phyloP scores from a whole-genome alignment of 2,329 filamentous ascomycete species.

The Fusarium armeniacum region DNA sequence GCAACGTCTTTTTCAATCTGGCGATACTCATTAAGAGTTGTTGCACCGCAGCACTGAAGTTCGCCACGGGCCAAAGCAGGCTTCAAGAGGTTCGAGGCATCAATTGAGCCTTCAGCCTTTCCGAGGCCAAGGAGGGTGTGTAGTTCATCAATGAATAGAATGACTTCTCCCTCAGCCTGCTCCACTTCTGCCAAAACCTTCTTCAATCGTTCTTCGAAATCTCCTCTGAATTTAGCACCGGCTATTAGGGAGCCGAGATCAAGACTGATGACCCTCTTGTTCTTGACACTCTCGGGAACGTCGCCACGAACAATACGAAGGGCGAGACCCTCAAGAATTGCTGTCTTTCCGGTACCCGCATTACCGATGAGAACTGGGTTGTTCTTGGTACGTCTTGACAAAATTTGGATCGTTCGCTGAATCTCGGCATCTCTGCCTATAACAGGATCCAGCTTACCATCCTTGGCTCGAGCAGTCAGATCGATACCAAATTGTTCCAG shows the following conservation, averaged over 20 bases:
- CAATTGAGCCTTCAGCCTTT: conserved; percentile 95
- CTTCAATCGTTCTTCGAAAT: conserved; percentile 96
- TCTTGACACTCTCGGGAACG: conserved; percentile 95
- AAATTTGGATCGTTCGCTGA: conserved; percentile 91
- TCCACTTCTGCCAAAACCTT: conserved; percentile 92
- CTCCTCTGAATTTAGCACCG: conserved; percentile 93
- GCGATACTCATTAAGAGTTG: conserved; percentile 92
- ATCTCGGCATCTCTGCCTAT: conserved; percentile 95
- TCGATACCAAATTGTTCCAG: conserved; percentile 93
- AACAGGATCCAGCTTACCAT: conserved; percentile 94
- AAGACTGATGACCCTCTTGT: conserved; percentile 88
- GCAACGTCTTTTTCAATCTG: conserved; percentile 97
- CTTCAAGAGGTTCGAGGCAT: conserved; percentile 95
- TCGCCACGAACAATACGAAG: conserved; percentile 91
- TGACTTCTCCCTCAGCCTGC: conserved; percentile 88
- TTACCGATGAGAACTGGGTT: conserved; percentile 95
- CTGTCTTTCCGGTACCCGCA: conserved; percentile 93
- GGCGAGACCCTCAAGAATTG: conserved; percentile 90
- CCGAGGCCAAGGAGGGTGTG: conserved; percentile 92
- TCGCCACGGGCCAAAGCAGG: conserved; percentile 93
- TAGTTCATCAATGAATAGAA: conserved; percentile 95
- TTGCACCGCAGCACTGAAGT: conserved; percentile 94
- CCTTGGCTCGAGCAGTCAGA: conserved; percentile 84
- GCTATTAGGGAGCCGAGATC: conserved; percentile 95
- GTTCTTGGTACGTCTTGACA: conserved; percentile 94